A percentile compares a stretch with the other conserved stretches of the same genome.
phyloP scores from a whole-genome alignment of 169 alveolate species.

The Eimeria zaria region DNA sequence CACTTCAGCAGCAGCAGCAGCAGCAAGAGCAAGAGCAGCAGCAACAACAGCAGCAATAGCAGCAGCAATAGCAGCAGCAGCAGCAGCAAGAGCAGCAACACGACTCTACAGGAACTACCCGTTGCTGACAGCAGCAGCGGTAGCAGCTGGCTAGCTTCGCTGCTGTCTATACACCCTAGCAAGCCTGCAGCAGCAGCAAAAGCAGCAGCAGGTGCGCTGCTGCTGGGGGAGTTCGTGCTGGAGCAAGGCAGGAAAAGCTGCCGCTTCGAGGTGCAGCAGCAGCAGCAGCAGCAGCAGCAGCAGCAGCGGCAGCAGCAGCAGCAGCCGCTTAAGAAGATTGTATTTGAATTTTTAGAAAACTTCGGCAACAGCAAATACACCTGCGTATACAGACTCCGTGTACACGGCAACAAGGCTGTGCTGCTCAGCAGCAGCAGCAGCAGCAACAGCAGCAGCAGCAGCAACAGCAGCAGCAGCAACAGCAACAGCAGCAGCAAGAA shows the following conservation, averaged over 20 bases:
- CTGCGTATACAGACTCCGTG: conserved; percentile 83
- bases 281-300: conserved; percentile 26
- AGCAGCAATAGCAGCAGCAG: neutral
- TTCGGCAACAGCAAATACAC: conserved; percentile 81
- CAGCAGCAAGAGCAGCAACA: neutral
- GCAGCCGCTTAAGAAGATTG: conserved; percentile 57
- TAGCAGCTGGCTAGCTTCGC: neutral
- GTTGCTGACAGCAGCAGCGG: conserved; percentile 24
- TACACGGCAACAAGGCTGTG: conserved; percentile 83
- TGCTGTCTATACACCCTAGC: neutral
- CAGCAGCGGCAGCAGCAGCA: conserved; percentile 38
- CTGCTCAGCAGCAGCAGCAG: conserved; percentile 54
- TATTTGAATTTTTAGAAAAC: conserved; percentile 77
- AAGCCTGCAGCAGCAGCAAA: neutral
- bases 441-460: conserved; percentile 57
- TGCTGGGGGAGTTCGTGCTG: conserved; percentile 65
- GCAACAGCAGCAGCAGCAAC: neutral
- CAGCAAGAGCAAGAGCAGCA: conserved; percentile 29
- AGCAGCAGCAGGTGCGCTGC: conserved; percentile 26
- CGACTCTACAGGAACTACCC: neutral
- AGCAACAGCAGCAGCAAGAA: neutral
- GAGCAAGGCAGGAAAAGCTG: conserved; percentile 25
- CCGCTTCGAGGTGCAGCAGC: conserved; percentile 67
- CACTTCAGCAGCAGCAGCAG: neutral
- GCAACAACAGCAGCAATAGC: neutral